Evolutionary conservation across 1,284 basidiomycete genomes (phyloP), one percentile per base, ranked within the genome.

Genomic region (Calocybe gambosa): DNA sequence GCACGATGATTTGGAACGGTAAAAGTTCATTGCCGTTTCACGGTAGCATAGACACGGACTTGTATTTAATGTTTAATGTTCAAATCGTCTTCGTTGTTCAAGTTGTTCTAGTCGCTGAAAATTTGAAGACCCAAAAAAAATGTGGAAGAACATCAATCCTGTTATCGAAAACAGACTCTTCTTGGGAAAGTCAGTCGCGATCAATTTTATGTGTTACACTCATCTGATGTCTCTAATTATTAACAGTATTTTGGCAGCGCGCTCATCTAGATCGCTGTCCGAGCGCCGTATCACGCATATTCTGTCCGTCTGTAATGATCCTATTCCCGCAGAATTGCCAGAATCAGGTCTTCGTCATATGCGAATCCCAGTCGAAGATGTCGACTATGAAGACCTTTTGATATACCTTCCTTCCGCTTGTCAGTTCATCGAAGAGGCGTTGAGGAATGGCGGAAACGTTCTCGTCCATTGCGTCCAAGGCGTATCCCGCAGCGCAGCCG

Each of bases 401-500:
- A 85, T 89, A 37, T 75, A 86, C 59, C 71, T 93, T 49, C 85
- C 86, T n/a, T 63, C 68, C 31, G 82, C 87, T 16, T 85, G 87
- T 60, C 78, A 72, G 40, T 93, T 91, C 63, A 92, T 94, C 56
- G 78, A 90, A 56, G 65, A 79, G 36, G 88, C 89, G 9, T 63
- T 91, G 40, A 64, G 68, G 26, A 62, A 67, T 12, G 81, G 81
- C 36, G 89, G 90, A 4, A 76, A 80, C 39, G 78, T 92, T 49
- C 75, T 94, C 38, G 89, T 94, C 12, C 89, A 93, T 62, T 90
- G 89, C 59, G 76, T 84, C 21, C 83, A 89, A 55, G 90, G 91
- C 34, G 73, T 91, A 42, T 89, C 86, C 49, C 77, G 91, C 51
- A 85, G 85, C 56, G 85, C 91, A 2, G 77, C 88, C 3, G 81